phyloP scores from a whole-genome alignment of 306 rosid species.

The Trichosanthes truncata region DNA sequence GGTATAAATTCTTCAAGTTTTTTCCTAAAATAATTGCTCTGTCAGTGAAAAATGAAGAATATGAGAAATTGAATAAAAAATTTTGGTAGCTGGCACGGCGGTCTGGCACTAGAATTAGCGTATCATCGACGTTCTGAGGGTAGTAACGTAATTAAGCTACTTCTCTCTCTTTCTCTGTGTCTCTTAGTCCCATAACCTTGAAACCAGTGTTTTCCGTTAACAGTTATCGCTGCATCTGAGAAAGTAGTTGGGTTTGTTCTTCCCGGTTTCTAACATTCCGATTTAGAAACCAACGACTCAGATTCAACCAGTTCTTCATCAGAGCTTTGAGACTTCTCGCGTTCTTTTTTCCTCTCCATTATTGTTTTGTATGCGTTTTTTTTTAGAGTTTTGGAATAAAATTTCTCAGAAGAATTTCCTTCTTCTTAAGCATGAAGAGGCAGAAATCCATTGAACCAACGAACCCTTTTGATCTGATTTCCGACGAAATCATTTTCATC shows the following conservation, averaged over 20 bases:
- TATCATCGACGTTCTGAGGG: slow-evolving; percentile 15
- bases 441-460: slow-evolving; percentile 12
- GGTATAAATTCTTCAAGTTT: no score
- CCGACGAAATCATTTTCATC: slow-evolving; percentile 61
- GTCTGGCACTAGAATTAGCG: background rate
- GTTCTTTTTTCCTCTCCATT: background rate
- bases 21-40: no score
- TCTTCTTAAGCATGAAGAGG: slow-evolving; percentile 35
- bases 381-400: background rate
- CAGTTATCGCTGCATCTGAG: slow-evolving; percentile 19
- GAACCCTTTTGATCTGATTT: slow-evolving; percentile 42
- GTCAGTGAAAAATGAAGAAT: background rate
- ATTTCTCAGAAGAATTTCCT: background rate
- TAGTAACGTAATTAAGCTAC: slow-evolving; percentile 15
- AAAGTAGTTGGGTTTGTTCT: background rate
- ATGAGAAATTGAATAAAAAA: background rate
- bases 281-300: background rate
- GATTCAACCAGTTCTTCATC: background rate
- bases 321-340: background rate
- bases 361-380: background rate
- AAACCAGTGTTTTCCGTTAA: slow-evolving; percentile 17
- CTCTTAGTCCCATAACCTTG: slow-evolving; percentile 5
- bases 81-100: no score
- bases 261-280: background rate
- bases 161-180: slow-evolving; percentile 8